phyloP scores from a whole-genome alignment of 1,284 basidiomycete species.

The Porodaedalea pini region DNA sequence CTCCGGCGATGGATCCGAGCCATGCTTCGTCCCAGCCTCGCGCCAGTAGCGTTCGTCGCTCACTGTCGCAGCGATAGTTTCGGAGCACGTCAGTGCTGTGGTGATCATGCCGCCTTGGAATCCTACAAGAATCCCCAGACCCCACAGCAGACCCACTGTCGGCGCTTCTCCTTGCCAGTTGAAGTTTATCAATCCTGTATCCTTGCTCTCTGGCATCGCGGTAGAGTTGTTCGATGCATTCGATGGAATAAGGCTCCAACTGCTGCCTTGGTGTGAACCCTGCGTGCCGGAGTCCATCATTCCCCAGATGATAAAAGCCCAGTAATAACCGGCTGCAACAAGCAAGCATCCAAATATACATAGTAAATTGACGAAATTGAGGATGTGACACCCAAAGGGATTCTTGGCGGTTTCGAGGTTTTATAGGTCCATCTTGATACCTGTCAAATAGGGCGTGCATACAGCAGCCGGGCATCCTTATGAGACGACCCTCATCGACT shows the following conservation, averaged over 20 bases:
- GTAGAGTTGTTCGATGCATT: not conserved
- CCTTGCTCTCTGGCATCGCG: not conserved
- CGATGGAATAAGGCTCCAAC: not conserved
- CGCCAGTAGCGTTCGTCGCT: constrained; percentile 20
- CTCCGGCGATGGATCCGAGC: constrained; percentile 12
- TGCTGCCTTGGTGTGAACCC: not conserved
- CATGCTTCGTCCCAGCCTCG: constrained; percentile 1
- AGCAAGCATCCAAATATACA: constrained; percentile 16
- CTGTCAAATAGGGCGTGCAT: constrained; percentile 14
- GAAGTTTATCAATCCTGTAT: constrained; percentile 8
- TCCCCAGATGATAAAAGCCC: constrained; percentile 14
- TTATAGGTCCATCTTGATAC: not conserved
- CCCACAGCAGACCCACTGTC: constrained; percentile 11
- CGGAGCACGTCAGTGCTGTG: constrained; percentile 2
- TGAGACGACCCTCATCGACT: not conserved
- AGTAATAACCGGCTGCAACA: constrained; percentile 14
- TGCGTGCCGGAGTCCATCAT: constrained; percentile 17
- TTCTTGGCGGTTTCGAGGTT: not conserved
- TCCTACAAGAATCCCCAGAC: constrained; percentile 14
- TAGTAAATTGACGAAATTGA: constrained; percentile 8
- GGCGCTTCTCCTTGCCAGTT: constrained; percentile 16
- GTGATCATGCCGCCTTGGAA: constrained; percentile 20
- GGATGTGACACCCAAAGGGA: constrained; percentile 6
- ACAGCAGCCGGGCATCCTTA: constrained; percentile 13
- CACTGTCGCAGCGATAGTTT: constrained; percentile 5